These are phyloP conservation scores for Pyricularia sp. DNA, from an alignment of 2,329 filamentous ascomycete genomes.

Conservation along the genomic window DNA sequence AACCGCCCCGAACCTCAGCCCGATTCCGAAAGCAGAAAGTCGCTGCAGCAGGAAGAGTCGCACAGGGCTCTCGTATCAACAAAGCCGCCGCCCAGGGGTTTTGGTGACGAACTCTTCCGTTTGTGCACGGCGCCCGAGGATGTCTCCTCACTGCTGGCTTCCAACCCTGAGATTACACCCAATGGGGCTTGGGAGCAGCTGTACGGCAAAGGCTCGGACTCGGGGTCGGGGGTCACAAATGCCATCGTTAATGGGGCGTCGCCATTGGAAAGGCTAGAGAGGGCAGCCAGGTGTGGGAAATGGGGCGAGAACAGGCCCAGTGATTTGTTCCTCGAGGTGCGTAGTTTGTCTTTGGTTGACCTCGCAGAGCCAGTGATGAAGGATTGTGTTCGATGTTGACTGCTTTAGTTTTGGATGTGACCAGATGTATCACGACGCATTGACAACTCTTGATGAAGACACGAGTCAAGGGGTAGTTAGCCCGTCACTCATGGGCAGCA, in stretches of 20 bases:
- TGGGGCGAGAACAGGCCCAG: constrained; percentile 54
- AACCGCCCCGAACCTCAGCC: neutral
- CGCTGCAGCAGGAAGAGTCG: neutral
- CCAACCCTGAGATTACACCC: constrained; percentile 38
- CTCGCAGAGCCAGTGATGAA: neutral
- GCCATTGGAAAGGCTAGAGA: constrained; percentile 23
- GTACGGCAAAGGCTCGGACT: constrained; percentile 21
- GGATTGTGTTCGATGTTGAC: neutral
- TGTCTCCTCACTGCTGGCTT: constrained; percentile 44
- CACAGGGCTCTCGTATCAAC: neutral
- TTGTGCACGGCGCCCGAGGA: constrained; percentile 39
- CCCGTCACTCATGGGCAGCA: constrained; percentile 36
- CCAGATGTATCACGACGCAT: constrained; percentile 53
- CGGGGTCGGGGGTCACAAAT: neutral
- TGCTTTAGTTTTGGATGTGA: neutral
- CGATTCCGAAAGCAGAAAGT: neutral
- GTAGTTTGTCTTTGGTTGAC: constrained; percentile 6
- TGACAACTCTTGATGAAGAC: constrained; percentile 40
- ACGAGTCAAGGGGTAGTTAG: constrained; percentile 37
- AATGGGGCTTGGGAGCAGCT: constrained; percentile 41
- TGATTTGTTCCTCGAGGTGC: constrained; percentile 50
- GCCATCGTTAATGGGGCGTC: neutral
- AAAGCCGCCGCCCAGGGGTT: constrained; percentile 9
- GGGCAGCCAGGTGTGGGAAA: constrained; percentile 47
- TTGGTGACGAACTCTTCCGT: constrained; percentile 32